Conservation (phyloP, 108 stramenopile genomes). For the Ochromonas danica region DNA sequence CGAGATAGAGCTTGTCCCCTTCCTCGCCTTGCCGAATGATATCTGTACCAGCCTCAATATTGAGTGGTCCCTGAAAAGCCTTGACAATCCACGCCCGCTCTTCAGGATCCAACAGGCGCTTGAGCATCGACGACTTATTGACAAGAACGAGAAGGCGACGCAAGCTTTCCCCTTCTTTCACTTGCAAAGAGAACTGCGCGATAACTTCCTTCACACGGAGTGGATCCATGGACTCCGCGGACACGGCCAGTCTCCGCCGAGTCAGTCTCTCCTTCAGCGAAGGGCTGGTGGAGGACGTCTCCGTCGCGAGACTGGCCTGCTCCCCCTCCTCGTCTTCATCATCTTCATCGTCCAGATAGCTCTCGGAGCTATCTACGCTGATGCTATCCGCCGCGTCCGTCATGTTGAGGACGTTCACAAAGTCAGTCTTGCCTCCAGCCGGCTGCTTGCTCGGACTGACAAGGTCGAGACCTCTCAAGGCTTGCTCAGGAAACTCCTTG, state of each 20-base stretch:
- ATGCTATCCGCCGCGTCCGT: too few species aligned
- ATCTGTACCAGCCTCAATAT: neutral
- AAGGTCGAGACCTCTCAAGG: neutral
- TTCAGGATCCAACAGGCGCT: conserved; percentile 4
- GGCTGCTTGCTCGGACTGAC: too few species aligned
- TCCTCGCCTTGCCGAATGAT: conserved; percentile 45
- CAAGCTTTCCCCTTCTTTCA: neutral
- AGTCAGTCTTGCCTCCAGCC: too few species aligned
- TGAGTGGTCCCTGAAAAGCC: conserved; percentile 5
- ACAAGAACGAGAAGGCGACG: neutral
- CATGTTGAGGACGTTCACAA: too few species aligned
- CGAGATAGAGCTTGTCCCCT: conserved; percentile 62
- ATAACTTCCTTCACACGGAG: neutral
- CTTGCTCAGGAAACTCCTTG: conserved; percentile 23
- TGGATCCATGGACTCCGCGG: conserved; percentile 9
- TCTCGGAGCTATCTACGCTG: too few species aligned
- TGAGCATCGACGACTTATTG: neutral
- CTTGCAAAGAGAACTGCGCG: neutral
- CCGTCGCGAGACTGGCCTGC: too few species aligned
- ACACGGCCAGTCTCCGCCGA: neutral
- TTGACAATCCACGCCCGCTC: conserved; percentile 18
- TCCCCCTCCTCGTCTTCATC: too few species aligned
- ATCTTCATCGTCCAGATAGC: too few species aligned
- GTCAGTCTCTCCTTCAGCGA: too few species aligned
- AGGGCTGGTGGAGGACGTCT: too few species aligned